Percentiles rank a stretch among this genome's conserved stretches.
These are phyloP conservation scores for Ogataea saltuana DNA, from an alignment of 805 yeast genomes.

Conservation along the genomic window DNA sequence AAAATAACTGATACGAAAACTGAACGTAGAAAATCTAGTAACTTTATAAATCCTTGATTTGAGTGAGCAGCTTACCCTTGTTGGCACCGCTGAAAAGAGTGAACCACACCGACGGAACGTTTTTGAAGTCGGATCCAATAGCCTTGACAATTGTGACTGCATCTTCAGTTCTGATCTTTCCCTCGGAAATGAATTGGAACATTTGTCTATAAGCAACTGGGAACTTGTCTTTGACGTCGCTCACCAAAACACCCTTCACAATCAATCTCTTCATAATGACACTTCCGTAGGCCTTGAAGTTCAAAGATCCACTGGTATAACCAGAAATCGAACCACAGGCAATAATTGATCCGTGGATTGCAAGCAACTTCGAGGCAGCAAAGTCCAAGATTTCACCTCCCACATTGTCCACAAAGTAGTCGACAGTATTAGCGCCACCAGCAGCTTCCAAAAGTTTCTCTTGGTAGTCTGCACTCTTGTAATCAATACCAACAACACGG, in stretches of 20 bases:
- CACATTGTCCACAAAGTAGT: conserved; percentile 57
- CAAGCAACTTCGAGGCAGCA: conserved; percentile 37
- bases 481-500: conserved; percentile 49
- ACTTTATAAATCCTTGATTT: conserved; percentile 27
- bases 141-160: conserved; percentile 43
- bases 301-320: conserved; percentile 49
- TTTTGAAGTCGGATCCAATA: conserved; percentile 40
- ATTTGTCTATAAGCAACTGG: conserved; percentile 41
- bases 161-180: conserved; percentile 41
- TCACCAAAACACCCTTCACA: conserved; percentile 54
- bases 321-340: conserved; percentile 68
- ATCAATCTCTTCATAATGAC: conserved; percentile 51
- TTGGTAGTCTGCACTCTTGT: conserved; percentile 44
- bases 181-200: conserved; percentile 39
- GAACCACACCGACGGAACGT: conserved; percentile 50
- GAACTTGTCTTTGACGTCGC: conserved; percentile 43
- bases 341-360: conserved; percentile 41
- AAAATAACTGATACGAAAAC: no score
- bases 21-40: no score
- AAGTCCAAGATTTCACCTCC: conserved; percentile 60
- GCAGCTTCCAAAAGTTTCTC: conserved; percentile 41
- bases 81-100: conserved; percentile 47
- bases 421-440: conserved; percentile 51
- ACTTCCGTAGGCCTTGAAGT: conserved; percentile 25
- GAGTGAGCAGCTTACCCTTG: conserved; percentile 53